phyloP scores from a whole-genome alignment of 805 yeast species.

The Teunomyces stri region DNA sequence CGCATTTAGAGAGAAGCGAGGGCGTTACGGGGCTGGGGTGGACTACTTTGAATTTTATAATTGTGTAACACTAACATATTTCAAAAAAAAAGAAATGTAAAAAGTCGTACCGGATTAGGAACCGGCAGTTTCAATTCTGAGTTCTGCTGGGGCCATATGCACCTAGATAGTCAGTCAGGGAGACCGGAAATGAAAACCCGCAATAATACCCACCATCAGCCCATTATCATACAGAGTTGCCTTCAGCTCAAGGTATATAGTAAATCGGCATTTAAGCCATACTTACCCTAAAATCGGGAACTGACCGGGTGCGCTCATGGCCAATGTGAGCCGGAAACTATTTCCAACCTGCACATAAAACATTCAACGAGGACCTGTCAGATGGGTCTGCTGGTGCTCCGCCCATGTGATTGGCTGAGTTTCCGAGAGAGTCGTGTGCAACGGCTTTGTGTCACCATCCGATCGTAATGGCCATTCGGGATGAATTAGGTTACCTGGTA shows the following conservation, averaged over 20 bases:
- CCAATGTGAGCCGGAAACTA: neutral
- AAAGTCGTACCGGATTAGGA: neutral
- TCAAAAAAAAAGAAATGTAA: neutral
- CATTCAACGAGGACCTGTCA: neutral
- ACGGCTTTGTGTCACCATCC: slow-evolving; percentile 4
- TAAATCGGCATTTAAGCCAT: neutral
- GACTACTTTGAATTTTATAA: neutral
- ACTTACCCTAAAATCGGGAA: neutral
- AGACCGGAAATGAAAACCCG: neutral
- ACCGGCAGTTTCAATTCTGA: neutral
- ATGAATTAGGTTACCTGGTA: slow-evolving; percentile 2
- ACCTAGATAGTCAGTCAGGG: neutral
- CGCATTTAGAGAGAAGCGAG: no score
- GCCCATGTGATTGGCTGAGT: neutral
- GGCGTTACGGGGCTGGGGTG: neutral
- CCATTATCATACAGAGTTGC: neutral
- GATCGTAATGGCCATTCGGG: slow-evolving; percentile 5
- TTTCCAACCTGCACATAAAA: neutral
- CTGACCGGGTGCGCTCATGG: neutral
- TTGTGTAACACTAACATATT: neutral
- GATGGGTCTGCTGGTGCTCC: neutral
- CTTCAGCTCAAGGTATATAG: neutral
- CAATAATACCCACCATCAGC: neutral
- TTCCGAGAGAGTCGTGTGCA: slow-evolving; percentile 1
- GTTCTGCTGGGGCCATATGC: neutral